Conservation (phyloP, 805 yeast genomes). For the Schwanniomyces vanrijiae region DNA sequence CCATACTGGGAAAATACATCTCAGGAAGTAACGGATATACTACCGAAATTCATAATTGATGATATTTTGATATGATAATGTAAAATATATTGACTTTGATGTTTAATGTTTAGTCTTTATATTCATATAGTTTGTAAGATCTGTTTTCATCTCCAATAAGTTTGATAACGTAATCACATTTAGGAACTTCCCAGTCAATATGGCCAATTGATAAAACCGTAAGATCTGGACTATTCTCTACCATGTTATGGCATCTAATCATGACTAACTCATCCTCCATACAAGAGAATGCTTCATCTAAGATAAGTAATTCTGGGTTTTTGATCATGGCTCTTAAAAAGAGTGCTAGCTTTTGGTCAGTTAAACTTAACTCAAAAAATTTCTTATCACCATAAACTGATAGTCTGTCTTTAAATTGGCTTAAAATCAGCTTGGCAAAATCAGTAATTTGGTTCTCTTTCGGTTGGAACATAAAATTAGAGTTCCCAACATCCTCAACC, state of each 20-base stretch:
- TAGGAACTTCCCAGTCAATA: slow-evolving; percentile 75
- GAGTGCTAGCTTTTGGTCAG: slow-evolving; percentile 76
- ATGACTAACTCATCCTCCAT: slow-evolving; percentile 61
- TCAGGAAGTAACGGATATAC: too few species aligned
- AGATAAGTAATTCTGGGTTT: slow-evolving; percentile 71
- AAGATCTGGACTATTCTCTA: slow-evolving; percentile 37
- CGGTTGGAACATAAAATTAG: slow-evolving; percentile 48
- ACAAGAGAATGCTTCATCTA: slow-evolving; percentile 92
- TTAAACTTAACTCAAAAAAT: slow-evolving; percentile 59
- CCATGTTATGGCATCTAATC: slow-evolving; percentile 30
- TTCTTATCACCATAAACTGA: slow-evolving; percentile 29
- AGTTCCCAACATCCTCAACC: slow-evolving; percentile 55
- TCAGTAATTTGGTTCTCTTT: slow-evolving; percentile 14
- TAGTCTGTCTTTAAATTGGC: slow-evolving; percentile 28
- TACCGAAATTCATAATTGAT: too few species aligned
- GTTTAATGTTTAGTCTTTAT: not conserved
- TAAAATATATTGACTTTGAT: too few species aligned
- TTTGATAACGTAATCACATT: slow-evolving; percentile 49
- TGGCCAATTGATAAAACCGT: slow-evolving; percentile 84
- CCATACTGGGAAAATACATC: too few species aligned
- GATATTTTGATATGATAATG: too few species aligned
- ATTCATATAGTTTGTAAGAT: slow-evolving; percentile 17
- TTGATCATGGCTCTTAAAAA: slow-evolving; percentile 78
- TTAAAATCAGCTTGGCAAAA: slow-evolving; percentile 18
- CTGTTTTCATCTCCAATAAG: slow-evolving; percentile 30